Evolutionary conservation across 2,329 filamentous ascomycete species (phyloP), one percentile per base, ranked within the genome.

Genomic region (Sclerotinia spermophila): DNA sequence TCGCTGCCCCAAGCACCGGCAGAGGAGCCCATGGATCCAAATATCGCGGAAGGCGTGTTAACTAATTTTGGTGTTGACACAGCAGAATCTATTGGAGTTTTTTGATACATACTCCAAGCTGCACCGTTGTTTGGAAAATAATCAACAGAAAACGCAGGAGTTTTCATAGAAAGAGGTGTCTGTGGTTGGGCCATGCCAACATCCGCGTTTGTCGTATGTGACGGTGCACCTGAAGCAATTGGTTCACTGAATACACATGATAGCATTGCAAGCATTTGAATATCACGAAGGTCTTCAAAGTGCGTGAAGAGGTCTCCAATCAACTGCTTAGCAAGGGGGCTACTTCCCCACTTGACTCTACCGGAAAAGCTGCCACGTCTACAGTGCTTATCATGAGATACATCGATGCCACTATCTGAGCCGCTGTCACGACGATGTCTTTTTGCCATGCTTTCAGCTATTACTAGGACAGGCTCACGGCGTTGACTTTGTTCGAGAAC

Each of bases 181-280:
- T 90, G 86, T 8, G 87, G 84, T 69, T 88, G 85, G 0, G 85
- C 83, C 67, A 89, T 81, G 70, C 84, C 84, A 2, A 85, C 84
- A 73, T 87, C 87, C 24, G 84, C 83, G 19, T 58, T 33, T n/a
- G 8, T 35, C 21, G 58, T 58, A 74, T 89, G 88, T 5, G 87
- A 85, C 35, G 87, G 82, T 64, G 83, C 83, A 71, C 88, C 84
- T 58, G 86, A 82, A 0, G 85, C 81, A 19, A 84, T 83, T 0
- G 88, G 78, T 59, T 91, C 88, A 74, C 86, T 87, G 77, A 92
- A 91, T 71, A 91, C 86, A 78, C 89, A 91, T 1, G 89, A 89
- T 40, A 92, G 82, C 88, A 91, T 91, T 13, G 89, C 89, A 68
- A 92, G 78, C 89, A 92, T 92, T 78, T 92, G 89, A 19, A 90